Base-by-base conservation (phyloP, 2,329 filamentous ascomycete species). In the Lecanoromycetidae sp. region DNA sequence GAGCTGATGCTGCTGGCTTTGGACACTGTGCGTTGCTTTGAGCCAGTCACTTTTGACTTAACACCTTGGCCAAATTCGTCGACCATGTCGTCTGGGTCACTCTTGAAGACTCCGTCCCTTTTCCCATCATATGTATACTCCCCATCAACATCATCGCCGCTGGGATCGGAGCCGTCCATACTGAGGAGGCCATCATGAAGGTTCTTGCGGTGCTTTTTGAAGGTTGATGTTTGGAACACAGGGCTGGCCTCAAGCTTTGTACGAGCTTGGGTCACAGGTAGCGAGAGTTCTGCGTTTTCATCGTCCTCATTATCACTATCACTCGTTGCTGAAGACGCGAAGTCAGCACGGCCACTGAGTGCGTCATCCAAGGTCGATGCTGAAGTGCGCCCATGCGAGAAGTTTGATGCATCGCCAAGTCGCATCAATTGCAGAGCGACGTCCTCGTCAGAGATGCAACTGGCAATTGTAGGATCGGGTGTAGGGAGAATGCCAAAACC, bases 391-490 rank as follows among this genome's bases (percentile, higher is more conserved):
- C 87, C 88, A 58, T 94, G 86, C 1, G 87, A 94, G 59, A 93
- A 83, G 62, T 94, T 94, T 48, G 87, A 91, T 57, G 88, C 86
- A 62, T 95, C 88, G 37, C 91, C 88, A 46, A 98, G 76, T 57
- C 90, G 84, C 81, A 98, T 96, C 59, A 98, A 73, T 67, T 96
- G 91, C 61, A 95, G 82, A 48, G 91, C 91, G 52, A 96, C 91
- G 66, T 98, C 91, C 65, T 98, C 91, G 62, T 98, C 91, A 12
- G 90, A 96, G 64, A 98, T 90, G 64, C 87, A 93, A 66, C 90
- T 96, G 46, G 86, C 86, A 57, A 96, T 84, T 10, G 91, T 98
- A n/a, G 90, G 90, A 58, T 96, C 91, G 22, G 91, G 91, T 2
- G 91, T 98, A 17, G 88, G 88, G 54, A 95, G 71, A 56, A 93